Percentiles rank a stretch among this genome's conserved stretches.
Conservation (phyloP, 257 asterid genomes). For the Jasminum sambac region DNA sequence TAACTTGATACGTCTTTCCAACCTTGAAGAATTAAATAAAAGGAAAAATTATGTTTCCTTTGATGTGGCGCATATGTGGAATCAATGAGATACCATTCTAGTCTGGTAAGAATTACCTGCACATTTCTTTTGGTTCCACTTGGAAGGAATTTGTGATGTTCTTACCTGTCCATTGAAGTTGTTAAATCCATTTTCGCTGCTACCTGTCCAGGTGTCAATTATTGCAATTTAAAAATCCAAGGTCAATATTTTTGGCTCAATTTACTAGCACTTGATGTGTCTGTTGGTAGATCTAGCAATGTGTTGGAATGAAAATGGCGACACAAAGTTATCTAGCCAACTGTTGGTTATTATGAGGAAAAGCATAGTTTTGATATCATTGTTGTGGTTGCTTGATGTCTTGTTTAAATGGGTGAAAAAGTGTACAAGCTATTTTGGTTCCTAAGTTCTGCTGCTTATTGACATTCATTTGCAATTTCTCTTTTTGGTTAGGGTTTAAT, state of each 20-base stretch:
- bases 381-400: background rate
- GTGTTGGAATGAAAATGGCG: background rate
- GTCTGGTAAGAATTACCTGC: background rate
- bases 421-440: slow-evolving; percentile 13
- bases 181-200: background rate
- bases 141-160: background rate
- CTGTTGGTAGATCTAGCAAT: background rate
- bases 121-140: background rate
- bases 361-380: background rate
- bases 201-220: too few species aligned
- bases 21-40: background rate
- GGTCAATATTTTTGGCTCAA: too few species aligned
- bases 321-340: background rate
- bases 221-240: too few species aligned
- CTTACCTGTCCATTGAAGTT: background rate
- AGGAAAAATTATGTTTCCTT: background rate
- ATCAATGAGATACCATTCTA: background rate
- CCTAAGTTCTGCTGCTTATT: slow-evolving; percentile 15
- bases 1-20: background rate
- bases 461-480: slow-evolving; percentile 22
- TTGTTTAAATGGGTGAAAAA: slow-evolving; percentile 6
- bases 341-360: background rate
- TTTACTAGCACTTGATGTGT: too few species aligned
- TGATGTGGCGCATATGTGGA: background rate
- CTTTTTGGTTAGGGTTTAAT: slow-evolving; percentile 42